Base-by-base conservation (phyloP, 148 eudicot species). In the Spergularia marina region DNA sequence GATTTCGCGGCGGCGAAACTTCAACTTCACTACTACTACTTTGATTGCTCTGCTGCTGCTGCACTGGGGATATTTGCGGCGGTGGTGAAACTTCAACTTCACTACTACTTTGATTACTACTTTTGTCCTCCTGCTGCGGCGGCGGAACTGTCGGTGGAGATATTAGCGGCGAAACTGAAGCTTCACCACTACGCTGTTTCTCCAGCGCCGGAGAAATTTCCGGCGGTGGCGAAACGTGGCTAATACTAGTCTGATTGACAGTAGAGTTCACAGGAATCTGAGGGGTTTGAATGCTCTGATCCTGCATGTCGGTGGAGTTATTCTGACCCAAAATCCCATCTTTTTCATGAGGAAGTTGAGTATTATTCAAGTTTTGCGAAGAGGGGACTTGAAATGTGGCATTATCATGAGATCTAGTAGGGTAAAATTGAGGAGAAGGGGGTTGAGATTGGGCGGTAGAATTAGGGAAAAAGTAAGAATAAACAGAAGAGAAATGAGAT, bases 401-500 rank as follows among this genome's bases (percentile, higher is more conserved):
- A 18, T 16, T 69, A 68, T 58, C 53, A 4, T 74, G 83, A 57
- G 86, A 83, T 84, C 83, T 54, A 52, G 78, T 1, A n/a, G 58
- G 0, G 62, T 53, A 68, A 49, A 36, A 51, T 47, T 78, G 72
- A 0, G 73, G 15, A 18, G 71, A 65, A 0, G 73, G 15, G 16
- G 71, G 60, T 0, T 17, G 53, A 53, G 77, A 44, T 47, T 70
- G 61, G 14, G 86, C 36, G 4, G 36, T 56, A 40, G 85, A 82
- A 60, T 86, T 80, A 0, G 89, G 86, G 63, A 80, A 87, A 58
- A 84, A 75, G 53, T 77, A 72, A 17, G 90, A 74, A 59, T 75
- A 83, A 78, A 91, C 73, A 0, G 87, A 77, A 55, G 89, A 82
- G n/a, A 78, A 68, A 34, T 87, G 85, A 84, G 94, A 92, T 89